Evolutionary conservation across 2,329 filamentous ascomycete species (phyloP).

Genomic region (Fusarium newnesense): DNA sequence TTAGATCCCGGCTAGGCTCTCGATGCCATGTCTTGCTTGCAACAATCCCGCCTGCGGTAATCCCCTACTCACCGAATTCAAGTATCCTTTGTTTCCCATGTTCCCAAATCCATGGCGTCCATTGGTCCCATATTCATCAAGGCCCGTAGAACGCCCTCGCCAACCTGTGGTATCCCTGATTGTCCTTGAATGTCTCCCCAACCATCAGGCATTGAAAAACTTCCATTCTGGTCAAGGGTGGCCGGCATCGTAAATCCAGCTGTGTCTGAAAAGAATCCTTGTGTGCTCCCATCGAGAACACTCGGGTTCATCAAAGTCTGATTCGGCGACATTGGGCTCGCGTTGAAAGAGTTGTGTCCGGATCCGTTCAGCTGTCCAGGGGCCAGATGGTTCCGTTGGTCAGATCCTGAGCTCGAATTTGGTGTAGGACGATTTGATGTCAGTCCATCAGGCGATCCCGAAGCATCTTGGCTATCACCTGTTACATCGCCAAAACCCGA

Average conservation of each 20-base stretch:
- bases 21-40: not conserved
- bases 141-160: conserved; percentile 66
- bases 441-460: conserved; percentile 60
- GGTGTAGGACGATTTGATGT: conserved; percentile 68
- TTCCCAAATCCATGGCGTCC: conserved; percentile 67
- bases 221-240: conserved; percentile 39
- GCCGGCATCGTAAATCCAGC: conserved; percentile 50
- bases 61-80: conserved; percentile 25
- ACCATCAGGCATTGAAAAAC: conserved; percentile 56
- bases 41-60: not conserved
- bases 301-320: conserved; percentile 53
- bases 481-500: conserved; percentile 56
- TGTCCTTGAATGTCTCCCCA: conserved; percentile 58
- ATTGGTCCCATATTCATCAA: conserved; percentile 69
- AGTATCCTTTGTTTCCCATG: conserved; percentile 56
- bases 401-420: conserved; percentile 61
- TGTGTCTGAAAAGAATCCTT: conserved; percentile 54
- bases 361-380: conserved; percentile 51
- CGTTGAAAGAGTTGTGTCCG: conserved; percentile 59
- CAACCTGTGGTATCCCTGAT: conserved; percentile 63
- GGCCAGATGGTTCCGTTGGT: conserved; percentile 43
- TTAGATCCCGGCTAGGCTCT: not conserved
- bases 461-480: conserved; percentile 59
- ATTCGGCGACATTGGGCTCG: conserved; percentile 61
- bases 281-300: conserved; percentile 50